Percentiles rank a stretch among this genome's conserved stretches.
Evolutionary conservation across 208 protist species (phyloP).

Genomic region (Crithidia fasciculata): DNA sequence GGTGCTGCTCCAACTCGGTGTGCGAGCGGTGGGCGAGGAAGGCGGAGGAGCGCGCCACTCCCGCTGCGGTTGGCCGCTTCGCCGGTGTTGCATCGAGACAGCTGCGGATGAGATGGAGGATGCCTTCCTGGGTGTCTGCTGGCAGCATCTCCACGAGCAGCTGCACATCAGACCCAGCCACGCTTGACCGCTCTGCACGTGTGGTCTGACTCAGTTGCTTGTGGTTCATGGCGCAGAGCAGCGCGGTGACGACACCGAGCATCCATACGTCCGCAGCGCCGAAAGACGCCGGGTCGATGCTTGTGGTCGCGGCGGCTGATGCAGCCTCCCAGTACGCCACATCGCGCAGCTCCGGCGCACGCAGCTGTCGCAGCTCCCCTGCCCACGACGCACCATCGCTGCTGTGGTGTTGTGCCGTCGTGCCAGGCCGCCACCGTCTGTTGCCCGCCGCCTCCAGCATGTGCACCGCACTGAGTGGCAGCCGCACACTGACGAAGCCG

Average conservation of each 20-base stretch:
- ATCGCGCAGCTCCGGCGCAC: slow-evolving; percentile 20
- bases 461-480: slow-evolving; percentile 15
- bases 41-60: slow-evolving; percentile 5
- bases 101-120: slow-evolving; percentile 18
- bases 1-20: slow-evolving; percentile 11
- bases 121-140: background rate
- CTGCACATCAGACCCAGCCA: background rate
- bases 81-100: slow-evolving; percentile 14
- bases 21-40: slow-evolving; percentile 11
- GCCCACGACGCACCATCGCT: background rate
- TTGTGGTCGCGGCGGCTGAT: background rate
- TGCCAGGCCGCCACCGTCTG: no score
- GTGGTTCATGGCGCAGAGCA: slow-evolving; percentile 23
- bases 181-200: slow-evolving; percentile 8
- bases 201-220: background rate
- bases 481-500: slow-evolving; percentile 21
- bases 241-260: slow-evolving; percentile 17
- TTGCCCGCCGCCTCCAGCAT: slow-evolving; percentile 6
- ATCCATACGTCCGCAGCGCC: slow-evolving; percentile 26
- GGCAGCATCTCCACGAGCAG: slow-evolving; percentile 9
- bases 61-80: slow-evolving; percentile 3
- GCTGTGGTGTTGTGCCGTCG: no score
- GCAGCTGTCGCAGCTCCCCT: background rate
- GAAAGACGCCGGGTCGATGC: background rate
- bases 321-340: background rate